Base-by-base conservation (phyloP, 257 asterid species). In the Capsicum pubescens region DNA sequence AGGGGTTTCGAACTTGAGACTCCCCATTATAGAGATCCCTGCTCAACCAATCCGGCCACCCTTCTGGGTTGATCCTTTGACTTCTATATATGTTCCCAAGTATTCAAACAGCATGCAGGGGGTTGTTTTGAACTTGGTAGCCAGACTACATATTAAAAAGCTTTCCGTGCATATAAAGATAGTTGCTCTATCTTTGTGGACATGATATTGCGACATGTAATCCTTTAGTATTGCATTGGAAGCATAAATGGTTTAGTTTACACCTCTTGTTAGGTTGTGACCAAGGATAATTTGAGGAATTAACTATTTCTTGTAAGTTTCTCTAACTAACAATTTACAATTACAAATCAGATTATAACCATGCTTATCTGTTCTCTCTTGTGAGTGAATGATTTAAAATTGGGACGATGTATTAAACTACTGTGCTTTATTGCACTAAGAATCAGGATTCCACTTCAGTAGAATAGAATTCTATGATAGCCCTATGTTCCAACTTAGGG, bases 141-240 rank as follows among this genome's bases (percentile, higher is more conserved):
- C 54, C 54, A 9, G 11, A 48, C 12, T 48, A 8, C 54, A 48
- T 2, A 48, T 8, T 10, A 57, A 57, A 57, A 13, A 57, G 8
- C 15, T 57, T 10, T 63, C 69, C 0, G 3, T 21, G 42, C 39
- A 19, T 63, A 50, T 52, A 26, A 50, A 14, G 63, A 52, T 19
- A 26, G 81, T 76, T 76, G 13, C 63, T 50, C 46, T 52, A 50
- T 50, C 81, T 74, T 48, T 13, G 3, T 19, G 4, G 11, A 19
- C 81, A 26, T 50, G 46, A 8, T 74, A 74, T 74, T 13, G 61
- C 61, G 7, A 13, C 7, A 74, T 12, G 81, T 7, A 50, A 21
- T 74, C 36, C 46, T 52, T 74, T 26, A 74, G 17, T 74, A 50
- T 74, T 76, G 81, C 61, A 48, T 7, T 74, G 81, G n/a, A 26